Percentiles rank a stretch among this genome's conserved stretches.
Conservation (phyloP, 805 yeast species). For the Lipomyces orientalis region DNA sequence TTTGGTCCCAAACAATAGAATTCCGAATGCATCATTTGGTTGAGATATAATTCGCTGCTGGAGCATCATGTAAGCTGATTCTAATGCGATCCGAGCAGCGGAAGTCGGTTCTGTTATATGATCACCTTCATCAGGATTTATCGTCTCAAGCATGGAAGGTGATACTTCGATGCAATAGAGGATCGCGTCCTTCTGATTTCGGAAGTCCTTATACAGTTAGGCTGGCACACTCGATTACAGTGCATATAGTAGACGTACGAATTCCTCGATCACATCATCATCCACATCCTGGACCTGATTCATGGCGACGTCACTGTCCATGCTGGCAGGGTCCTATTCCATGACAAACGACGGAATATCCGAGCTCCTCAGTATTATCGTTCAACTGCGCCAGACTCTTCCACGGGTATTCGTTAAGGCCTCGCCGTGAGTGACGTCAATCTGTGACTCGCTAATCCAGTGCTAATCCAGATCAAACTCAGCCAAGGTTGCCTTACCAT, state of each 20-base stretch:
- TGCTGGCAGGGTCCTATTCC: background rate
- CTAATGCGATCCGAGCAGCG: constrained; percentile 47
- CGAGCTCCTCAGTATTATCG: too few relatives aligned
- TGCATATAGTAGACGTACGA: constrained; percentile 13
- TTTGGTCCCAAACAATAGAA: constrained; percentile 55
- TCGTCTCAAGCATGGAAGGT: constrained; percentile 41
- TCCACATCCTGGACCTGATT: background rate
- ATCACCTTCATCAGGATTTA: constrained; percentile 26
- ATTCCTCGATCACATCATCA: constrained; percentile 30
- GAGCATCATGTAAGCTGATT: constrained; percentile 65
- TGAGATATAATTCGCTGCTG: constrained; percentile 66
- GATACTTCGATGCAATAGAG: constrained; percentile 48
- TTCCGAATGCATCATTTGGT: constrained; percentile 77
- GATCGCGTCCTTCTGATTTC: constrained; percentile 45
- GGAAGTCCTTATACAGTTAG: constrained; percentile 27
- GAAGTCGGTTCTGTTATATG: constrained; percentile 13
- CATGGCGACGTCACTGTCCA: background rate
- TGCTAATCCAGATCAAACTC: too few relatives aligned
- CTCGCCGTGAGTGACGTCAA: too few relatives aligned
- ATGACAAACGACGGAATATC: background rate
- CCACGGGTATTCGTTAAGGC: too few relatives aligned
- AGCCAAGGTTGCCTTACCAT: too few relatives aligned
- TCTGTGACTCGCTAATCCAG: too few relatives aligned
- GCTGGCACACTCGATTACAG: background rate
- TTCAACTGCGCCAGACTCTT: too few relatives aligned